Conservation (phyloP, 768 basidiomycete genomes). For the Tylopilus sp. region DNA sequence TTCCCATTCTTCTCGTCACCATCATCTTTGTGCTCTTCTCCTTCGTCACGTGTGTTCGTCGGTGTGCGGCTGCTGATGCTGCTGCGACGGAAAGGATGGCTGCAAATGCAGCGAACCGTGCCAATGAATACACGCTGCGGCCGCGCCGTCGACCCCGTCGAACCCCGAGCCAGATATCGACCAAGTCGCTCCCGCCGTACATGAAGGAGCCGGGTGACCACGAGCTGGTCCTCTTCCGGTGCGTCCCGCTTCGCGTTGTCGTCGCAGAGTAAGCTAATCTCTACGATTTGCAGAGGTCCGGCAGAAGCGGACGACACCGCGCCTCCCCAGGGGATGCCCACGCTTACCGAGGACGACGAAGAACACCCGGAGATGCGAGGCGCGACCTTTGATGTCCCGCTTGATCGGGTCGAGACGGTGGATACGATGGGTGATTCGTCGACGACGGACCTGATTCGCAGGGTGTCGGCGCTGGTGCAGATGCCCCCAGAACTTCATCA, state of each 20-base stretch:
- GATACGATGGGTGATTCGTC: slow-evolving; percentile 24
- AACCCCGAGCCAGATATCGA: slow-evolving; percentile 80
- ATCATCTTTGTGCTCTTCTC: slow-evolving; percentile 20
- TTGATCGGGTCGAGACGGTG: slow-evolving; percentile 23
- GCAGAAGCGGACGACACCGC: slow-evolving; percentile 19
- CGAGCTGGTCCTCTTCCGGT: slow-evolving; percentile 69
- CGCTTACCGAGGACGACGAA: slow-evolving; percentile 24
- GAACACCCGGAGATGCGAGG: slow-evolving; percentile 11
- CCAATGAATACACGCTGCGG: slow-evolving; percentile 12
- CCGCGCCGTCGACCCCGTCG: slow-evolving; percentile 40
- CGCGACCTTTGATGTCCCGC: slow-evolving; percentile 15
- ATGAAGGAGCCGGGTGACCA: slow-evolving; percentile 83
- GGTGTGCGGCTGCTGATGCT: slow-evolving; percentile 5
- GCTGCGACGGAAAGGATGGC: not conserved
- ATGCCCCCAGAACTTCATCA: slow-evolving; percentile 14
- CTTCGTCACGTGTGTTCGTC: slow-evolving; percentile 22
- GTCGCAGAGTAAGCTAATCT: not conserved
- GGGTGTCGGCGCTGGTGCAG: slow-evolving; percentile 2
- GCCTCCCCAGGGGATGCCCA: slow-evolving; percentile 10
- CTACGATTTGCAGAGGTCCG: slow-evolving; percentile 21
- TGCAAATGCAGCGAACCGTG: not conserved
- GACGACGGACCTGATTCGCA: slow-evolving; percentile 20
- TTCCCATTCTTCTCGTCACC: slow-evolving; percentile 27
- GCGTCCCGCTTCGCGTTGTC: slow-evolving; percentile 7
- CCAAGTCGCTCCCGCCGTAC: slow-evolving; percentile 72